Evolutionary conservation across 2,329 filamentous ascomycete species (phyloP).

Genomic region (Pestalotiopsis fici): DNA sequence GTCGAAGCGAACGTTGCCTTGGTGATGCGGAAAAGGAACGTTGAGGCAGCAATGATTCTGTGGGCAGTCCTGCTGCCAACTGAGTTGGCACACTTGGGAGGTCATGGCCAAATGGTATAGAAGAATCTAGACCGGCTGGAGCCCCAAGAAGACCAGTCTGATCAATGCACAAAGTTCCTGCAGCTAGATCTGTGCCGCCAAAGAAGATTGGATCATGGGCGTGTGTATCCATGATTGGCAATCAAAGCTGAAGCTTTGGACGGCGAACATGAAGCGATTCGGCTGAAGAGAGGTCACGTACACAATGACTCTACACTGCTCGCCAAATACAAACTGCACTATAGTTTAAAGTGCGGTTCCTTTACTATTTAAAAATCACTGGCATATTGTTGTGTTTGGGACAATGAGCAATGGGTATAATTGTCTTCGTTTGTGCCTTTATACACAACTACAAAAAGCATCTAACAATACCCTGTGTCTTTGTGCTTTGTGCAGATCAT

Average conservation of each 20-base stretch:
- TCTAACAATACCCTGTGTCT: background rate
- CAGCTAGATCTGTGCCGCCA: background rate
- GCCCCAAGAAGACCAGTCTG: background rate
- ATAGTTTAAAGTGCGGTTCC: background rate
- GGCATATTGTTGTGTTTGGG: background rate
- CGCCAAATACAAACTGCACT: background rate
- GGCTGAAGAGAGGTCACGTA: background rate
- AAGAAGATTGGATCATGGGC: background rate
- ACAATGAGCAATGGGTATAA: background rate
- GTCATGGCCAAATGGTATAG: background rate
- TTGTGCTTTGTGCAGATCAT: background rate
- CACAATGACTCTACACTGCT: background rate
- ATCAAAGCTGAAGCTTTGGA: background rate
- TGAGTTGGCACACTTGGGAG: background rate
- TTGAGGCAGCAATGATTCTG: background rate
- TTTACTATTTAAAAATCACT: background rate
- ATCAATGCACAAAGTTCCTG: background rate
- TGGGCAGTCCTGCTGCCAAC: background rate
- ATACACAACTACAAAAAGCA: background rate
- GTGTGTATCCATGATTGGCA: background rate
- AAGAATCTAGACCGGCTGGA: background rate
- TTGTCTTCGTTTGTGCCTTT: background rate
- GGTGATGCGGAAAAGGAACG: background rate
- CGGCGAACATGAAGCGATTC: background rate
- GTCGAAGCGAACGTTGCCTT: background rate